These are phyloP conservation scores for Solanum pimpinellifolium DNA, from an alignment of 257 asterid genomes.

Conservation along the genomic window DNA sequence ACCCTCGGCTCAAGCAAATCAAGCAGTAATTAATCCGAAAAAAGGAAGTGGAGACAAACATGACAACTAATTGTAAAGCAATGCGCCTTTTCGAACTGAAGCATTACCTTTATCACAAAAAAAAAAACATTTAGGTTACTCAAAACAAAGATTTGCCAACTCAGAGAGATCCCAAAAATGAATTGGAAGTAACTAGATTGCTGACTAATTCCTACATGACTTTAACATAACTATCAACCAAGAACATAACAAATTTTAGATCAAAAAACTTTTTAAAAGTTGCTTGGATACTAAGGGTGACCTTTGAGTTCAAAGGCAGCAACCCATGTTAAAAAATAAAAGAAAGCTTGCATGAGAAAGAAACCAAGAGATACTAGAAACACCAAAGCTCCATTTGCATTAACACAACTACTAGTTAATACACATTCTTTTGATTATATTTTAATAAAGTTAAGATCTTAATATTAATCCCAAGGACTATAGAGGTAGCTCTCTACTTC, in stretches of 20 bases:
- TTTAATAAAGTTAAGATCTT: neutral
- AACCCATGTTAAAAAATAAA: neutral
- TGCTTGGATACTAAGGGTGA: neutral
- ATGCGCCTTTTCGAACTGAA: neutral
- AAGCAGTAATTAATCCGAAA: neutral
- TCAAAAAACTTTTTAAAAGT: neutral
- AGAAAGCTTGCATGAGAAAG: neutral
- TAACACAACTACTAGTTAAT: neutral
- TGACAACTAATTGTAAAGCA: neutral
- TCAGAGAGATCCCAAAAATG: neutral
- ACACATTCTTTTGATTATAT: neutral
- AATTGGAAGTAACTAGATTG: neutral
- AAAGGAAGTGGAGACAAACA: neutral
- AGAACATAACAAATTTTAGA: neutral
- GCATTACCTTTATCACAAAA: neutral
- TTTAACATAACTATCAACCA: neutral
- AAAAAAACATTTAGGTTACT: neutral
- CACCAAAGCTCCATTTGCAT: neutral
- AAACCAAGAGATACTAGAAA: neutral
- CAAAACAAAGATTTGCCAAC: neutral
- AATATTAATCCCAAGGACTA: neutral
- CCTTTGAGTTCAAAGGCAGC: neutral
- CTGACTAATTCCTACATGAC: neutral
- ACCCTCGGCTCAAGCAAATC: neutral
- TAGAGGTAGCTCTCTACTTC: neutral